A percentile compares a stretch with the other conserved stretches of the same genome.
Evolutionary conservation across 371 early-diverging fungal species (phyloP).

Genomic region (Mucor indicus): DNA sequence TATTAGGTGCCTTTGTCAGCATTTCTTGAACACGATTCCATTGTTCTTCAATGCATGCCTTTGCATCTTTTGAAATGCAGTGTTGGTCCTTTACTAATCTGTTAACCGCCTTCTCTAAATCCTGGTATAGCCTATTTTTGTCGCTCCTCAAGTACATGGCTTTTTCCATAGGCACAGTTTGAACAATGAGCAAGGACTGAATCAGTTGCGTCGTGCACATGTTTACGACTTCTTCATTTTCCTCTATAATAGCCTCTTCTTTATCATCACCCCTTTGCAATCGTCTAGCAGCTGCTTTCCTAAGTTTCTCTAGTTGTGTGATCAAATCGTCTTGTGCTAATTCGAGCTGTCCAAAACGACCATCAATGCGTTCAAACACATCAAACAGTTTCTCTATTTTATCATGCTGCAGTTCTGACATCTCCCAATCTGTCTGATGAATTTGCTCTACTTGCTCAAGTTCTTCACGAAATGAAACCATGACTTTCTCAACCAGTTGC

Average conservation of each 20-base stretch:
- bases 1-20: conserved; percentile 18
- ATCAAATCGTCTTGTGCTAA: conserved; percentile 36
- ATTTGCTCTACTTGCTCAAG: conserved; percentile 50
- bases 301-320: conserved; percentile 27
- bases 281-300: conserved; percentile 12
- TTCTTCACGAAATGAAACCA: conserved; percentile 53
- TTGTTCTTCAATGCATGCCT: conserved; percentile 7
- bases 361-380: conserved; percentile 46
- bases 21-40: conserved; percentile 20
- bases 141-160: conserved; percentile 28
- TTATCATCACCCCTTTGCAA: conserved; percentile 2
- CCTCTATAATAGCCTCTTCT: too few relatives aligned
- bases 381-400: conserved; percentile 43
- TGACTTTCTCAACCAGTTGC: conserved; percentile 49
- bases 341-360: conserved; percentile 36
- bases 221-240: too few relatives aligned
- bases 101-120: conserved; percentile 12
- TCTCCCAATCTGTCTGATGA: conserved; percentile 41
- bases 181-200: conserved; percentile 31
- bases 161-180: conserved; percentile 28
- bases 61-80: neutral
- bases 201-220: conserved; percentile 18
- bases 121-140: conserved; percentile 22
- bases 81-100: too few relatives aligned
- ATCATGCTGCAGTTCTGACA: conserved; percentile 38